Evolutionary conservation across 2,329 filamentous ascomycete genomes (phyloP).

Genomic region (Botrytis pseudocinerea): DNA sequence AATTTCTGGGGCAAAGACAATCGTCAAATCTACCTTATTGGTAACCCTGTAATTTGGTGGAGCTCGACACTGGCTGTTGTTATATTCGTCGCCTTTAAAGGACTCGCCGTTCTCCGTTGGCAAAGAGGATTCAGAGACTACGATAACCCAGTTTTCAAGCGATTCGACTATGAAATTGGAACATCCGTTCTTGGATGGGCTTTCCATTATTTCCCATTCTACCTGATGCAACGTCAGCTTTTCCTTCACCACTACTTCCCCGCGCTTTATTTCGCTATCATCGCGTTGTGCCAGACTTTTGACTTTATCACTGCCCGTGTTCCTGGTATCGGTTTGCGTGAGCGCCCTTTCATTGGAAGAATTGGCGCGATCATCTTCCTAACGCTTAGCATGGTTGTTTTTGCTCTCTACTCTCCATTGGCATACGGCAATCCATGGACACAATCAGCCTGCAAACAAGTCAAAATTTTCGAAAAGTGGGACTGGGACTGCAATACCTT

Average conservation of each 20-base stretch:
- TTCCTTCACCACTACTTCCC: constrained; percentile 99
- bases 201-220: constrained; percentile 99
- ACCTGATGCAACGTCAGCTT: constrained; percentile 94
- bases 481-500: constrained; percentile 99
- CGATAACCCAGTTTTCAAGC: constrained; percentile 77
- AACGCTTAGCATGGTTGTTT: constrained; percentile 70
- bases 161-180: constrained; percentile 96
- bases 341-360: constrained; percentile 73
- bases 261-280: constrained; percentile 90
- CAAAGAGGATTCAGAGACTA: constrained; percentile 93
- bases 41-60: constrained; percentile 96
- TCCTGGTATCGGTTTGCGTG: constrained; percentile 63
- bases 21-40: constrained; percentile 93
- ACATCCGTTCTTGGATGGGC: constrained; percentile 90
- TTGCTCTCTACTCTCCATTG: constrained; percentile 82
- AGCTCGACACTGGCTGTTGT: constrained; percentile 75
- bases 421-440: constrained; percentile 96
- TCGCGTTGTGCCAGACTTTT: constrained; percentile 84
- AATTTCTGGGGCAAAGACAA: constrained; percentile 98
- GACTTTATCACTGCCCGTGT: constrained; percentile 82
- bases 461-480: constrained; percentile 88
- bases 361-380: constrained; percentile 74
- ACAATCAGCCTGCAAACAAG: constrained; percentile 76
- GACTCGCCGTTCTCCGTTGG: constrained; percentile 83
- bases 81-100: constrained; percentile 83